Base-by-base conservation (phyloP, 306 rosid species). In the Vigna hirtella region DNA sequence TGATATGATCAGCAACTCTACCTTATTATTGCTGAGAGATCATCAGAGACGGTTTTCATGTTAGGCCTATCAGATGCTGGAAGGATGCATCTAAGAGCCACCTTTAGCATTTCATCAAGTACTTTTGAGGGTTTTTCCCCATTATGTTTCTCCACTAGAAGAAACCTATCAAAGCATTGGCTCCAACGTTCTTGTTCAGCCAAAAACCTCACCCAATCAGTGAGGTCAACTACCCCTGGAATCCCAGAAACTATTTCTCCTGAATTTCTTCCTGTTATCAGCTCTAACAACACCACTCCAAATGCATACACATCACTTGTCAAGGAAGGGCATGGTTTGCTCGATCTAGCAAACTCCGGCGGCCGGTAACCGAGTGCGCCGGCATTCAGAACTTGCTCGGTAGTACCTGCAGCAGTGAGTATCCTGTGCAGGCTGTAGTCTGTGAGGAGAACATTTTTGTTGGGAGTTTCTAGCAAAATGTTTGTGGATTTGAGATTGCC, bases 401-500 rank as follows among this genome's bases (percentile, higher is more conserved):
- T 83, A 3, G 93, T 93, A 32, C 93, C 96, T 0, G 89, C 84
- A 0, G 91, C 83, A 2, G 96, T 93, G 51, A 93, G 77, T 59
- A 93, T 79, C 20, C 93, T 78, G 82, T 93, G 97, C 36, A 93
- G 87, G 82, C 93, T 87, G 83, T 89, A 93, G 76, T 93, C 96
- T 2, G 90, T 87, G 38, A 90, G 84, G 17, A 79, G 78, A 28
- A 79, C 92, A 77, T 85, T 89, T 40, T 73, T 70, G 63, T 78
- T 70, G 3, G 89, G 83, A 74, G 76, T 61, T 83, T 89, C 90
- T 36, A 93, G 83, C 56, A 93, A 84, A 85, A 93, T 85, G 68
- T 93, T 93, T 4, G 91, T 85, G 70, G 92, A 89, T 87, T 90
- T 90, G 71, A 93, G 90, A 83, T 93, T 93, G 66, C 97, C 97